phyloP scores from a whole-genome alignment of 768 basidiomycete genomes.

The Lepiota brunneoincarnata region DNA sequence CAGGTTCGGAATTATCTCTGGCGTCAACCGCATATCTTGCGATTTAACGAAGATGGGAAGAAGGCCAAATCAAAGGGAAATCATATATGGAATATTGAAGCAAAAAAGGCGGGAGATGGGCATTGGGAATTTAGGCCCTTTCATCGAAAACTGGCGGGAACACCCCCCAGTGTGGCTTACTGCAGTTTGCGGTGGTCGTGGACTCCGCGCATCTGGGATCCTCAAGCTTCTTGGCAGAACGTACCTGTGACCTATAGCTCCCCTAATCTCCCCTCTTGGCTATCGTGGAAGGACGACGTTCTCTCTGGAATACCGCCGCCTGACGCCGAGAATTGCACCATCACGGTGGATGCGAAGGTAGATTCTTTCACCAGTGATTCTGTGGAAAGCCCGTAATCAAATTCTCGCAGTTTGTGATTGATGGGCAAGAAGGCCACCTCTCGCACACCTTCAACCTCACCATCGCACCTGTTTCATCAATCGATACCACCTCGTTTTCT shows the following conservation, averaged over 20 bases:
- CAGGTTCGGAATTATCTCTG: constrained; percentile 94
- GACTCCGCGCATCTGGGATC: constrained; percentile 96
- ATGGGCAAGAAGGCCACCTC: constrained; percentile 71
- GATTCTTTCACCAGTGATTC: constrained; percentile 19
- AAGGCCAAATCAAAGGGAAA: constrained; percentile 99
- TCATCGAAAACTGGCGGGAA: constrained; percentile 82
- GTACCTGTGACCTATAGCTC: constrained; percentile 79
- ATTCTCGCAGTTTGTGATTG: constrained; percentile 56
- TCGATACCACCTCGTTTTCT: constrained; percentile 38
- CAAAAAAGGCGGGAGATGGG: constrained; percentile 74
- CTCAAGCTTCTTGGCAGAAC: constrained; percentile 82
- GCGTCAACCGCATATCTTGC: constrained; percentile 90
- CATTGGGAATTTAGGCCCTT: constrained; percentile 89
- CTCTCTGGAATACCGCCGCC: constrained; percentile 78
- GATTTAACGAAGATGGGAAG: constrained; percentile 98
- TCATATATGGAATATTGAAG: constrained; percentile 98
- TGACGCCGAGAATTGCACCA: constrained; percentile 71
- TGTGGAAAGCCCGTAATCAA: neutral
- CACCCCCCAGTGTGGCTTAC: constrained; percentile 79
- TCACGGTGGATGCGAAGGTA: constrained; percentile 77
- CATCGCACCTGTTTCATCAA: constrained; percentile 60
- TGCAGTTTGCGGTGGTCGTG: constrained; percentile 81
- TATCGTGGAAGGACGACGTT: constrained; percentile 83
- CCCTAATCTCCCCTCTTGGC: constrained; percentile 81
- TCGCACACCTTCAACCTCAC: constrained; percentile 65